phyloP scores from a whole-genome alignment of 2,329 filamentous ascomycete genomes.

The Bipolaris cookei region DNA sequence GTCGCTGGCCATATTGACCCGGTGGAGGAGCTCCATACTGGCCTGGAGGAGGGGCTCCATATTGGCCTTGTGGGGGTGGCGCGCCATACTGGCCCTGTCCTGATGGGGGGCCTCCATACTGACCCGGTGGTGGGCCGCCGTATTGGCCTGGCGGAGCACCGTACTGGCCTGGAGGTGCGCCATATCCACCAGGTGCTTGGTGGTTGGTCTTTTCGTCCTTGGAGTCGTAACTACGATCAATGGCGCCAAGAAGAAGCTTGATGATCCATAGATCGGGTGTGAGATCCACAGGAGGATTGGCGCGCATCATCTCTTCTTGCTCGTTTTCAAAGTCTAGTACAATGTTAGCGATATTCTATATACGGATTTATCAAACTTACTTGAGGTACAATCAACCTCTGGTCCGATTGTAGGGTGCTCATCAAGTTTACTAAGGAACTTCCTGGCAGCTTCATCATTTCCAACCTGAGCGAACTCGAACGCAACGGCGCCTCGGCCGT shows the following conservation, averaged over 20 bases:
- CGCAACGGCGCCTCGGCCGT: conserved; percentile 64
- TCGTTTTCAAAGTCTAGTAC: conserved; percentile 68
- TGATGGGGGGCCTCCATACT: conserved; percentile 22
- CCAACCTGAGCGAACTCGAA: conserved; percentile 75
- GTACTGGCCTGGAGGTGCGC: conserved; percentile 43
- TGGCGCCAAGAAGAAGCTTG: conserved; percentile 71
- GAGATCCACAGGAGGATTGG: conserved; percentile 66
- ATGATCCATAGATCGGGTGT: conserved; percentile 71
- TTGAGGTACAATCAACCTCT: conserved; percentile 72
- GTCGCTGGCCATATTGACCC: conserved; percentile 26
- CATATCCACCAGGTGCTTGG: conserved; percentile 38
- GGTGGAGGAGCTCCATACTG: conserved; percentile 29
- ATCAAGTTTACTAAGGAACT: conserved; percentile 69
- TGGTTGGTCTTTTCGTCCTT: conserved; percentile 66
- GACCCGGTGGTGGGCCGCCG: conserved; percentile 24
- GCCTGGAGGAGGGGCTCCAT: conserved; percentile 26
- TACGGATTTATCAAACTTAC: conserved; percentile 52
- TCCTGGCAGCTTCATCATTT: conserved; percentile 68
- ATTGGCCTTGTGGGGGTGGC: conserved; percentile 24
- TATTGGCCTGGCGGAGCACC: conserved; percentile 31
- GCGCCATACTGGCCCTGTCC: conserved; percentile 24
- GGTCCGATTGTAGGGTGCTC: conserved; percentile 66
- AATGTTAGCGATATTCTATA: conserved; percentile 9
- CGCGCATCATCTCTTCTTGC: conserved; percentile 68
- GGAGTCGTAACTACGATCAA: conserved; percentile 69